Percentiles rank a stretch among this genome's conserved stretches.
These are phyloP conservation scores for Neopestalotiopsis clavispora DNA, from an alignment of 2,329 filamentous ascomycete species.

Conservation along the genomic window DNA sequence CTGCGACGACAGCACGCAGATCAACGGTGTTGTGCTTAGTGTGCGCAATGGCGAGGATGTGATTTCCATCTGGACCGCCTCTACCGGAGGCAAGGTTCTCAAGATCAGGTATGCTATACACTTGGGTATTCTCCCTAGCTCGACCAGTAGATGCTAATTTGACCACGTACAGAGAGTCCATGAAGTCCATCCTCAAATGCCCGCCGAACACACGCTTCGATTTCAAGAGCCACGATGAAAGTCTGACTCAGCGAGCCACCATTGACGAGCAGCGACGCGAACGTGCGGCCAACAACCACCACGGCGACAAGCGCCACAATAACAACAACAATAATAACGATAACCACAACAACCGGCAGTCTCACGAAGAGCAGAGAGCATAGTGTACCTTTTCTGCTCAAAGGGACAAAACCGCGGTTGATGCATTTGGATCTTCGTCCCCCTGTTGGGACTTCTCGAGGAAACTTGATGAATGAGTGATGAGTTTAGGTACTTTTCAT, in stretches of 20 bases:
- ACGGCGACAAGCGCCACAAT: conserved; percentile 38
- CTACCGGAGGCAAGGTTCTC: conserved; percentile 89
- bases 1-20: conserved; percentile 80
- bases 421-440: not conserved
- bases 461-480: not conserved
- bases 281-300: conserved; percentile 62
- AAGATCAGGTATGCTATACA: conserved; percentile 81
- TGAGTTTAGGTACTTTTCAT: not conserved
- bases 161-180: conserved; percentile 85
- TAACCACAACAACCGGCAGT: conserved; percentile 24
- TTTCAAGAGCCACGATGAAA: conserved; percentile 96
- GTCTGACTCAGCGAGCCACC: conserved; percentile 87
- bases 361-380: conserved; percentile 36
- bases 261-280: conserved; percentile 92
- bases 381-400: conserved; percentile 22
- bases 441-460: not conserved
- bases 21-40: conserved; percentile 93
- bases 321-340: conserved; percentile 29
- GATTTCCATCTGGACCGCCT: conserved; percentile 96
- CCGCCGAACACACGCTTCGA: conserved; percentile 88
- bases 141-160: not conserved
- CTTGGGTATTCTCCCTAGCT: not conserved
- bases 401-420: not conserved
- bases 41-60: conserved; percentile 96
- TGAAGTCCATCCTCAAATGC: conserved; percentile 87